These are phyloP conservation scores for Protomyces pachydermus DNA, from an alignment of 1,139 yeast genomes.

Conservation along the genomic window DNA sequence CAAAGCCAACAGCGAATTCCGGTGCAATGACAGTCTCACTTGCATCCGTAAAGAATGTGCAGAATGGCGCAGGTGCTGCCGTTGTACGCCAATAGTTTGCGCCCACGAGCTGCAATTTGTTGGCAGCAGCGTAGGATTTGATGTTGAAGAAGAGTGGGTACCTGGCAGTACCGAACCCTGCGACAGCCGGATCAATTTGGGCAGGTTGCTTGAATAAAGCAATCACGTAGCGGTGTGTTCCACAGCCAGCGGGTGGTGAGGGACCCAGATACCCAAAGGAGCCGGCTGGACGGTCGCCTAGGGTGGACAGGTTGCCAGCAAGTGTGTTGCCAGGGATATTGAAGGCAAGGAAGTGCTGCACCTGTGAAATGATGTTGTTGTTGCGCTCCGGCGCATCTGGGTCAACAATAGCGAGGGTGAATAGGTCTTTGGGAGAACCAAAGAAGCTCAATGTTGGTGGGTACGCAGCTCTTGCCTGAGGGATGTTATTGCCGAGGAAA, in stretches of 20 bases:
- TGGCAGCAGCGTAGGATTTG: constrained; percentile 4
- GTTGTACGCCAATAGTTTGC: constrained; percentile 9
- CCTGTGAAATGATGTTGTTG: constrained; percentile 10
- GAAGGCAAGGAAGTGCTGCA: constrained; percentile 12
- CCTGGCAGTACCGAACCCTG: constrained; percentile 3
- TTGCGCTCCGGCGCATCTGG: constrained; percentile 8
- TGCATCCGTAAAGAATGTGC: constrained; percentile 13
- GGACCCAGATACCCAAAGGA: constrained; percentile 1
- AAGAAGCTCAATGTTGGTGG: constrained; percentile 3
- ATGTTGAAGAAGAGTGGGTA: constrained; percentile 12
- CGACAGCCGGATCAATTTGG: background rate
- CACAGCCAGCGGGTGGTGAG: constrained; percentile 7
- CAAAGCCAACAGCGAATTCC: constrained; percentile 1
- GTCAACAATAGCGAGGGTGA: constrained; percentile 9
- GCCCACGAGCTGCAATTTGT: constrained; percentile 4
- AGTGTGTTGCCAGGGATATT: constrained; percentile 4
- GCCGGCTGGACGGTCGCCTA: constrained; percentile 6
- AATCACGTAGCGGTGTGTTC: constrained; percentile 11
- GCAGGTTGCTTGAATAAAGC: constrained; percentile 8
- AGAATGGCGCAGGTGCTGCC: constrained; percentile 2
- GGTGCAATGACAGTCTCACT: constrained; percentile 1
- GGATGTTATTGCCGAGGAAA: constrained; percentile 4
- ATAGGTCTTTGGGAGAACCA: background rate
- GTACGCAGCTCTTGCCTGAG: background rate
- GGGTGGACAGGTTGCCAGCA: background rate